Evolutionary conservation across 306 rosid species (phyloP).

Genomic region (Pueraria montana): DNA sequence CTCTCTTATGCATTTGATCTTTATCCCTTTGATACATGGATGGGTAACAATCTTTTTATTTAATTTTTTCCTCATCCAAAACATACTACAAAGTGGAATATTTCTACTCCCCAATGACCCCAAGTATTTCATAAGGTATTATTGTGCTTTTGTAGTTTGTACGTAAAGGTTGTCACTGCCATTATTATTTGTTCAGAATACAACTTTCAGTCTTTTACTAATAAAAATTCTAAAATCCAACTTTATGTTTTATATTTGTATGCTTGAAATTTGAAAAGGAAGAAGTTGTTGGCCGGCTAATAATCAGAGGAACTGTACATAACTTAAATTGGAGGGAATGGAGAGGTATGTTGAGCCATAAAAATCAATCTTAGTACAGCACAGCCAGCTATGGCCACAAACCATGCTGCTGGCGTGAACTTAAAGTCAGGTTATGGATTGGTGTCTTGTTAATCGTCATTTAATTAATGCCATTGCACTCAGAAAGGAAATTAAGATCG

Average conservation of each 20-base stretch:
- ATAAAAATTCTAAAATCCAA: not conserved
- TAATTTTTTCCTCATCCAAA: too few species aligned
- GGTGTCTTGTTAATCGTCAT: not conserved
- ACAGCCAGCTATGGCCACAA: not conserved
- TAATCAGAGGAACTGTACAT: constrained; percentile 4
- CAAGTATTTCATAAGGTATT: not conserved
- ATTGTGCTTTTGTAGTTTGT: not conserved
- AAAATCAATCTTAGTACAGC: constrained; percentile 30
- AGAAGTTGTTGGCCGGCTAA: constrained; percentile 4
- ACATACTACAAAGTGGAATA: too few species aligned
- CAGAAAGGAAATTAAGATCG: not conserved
- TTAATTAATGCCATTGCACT: not conserved
- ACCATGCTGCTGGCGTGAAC: constrained; percentile 36
- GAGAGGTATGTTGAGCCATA: constrained; percentile 17
- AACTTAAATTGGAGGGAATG: constrained; percentile 22
- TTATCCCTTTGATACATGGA: too few species aligned
- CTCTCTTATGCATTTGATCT: too few species aligned
- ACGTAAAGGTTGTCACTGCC: not conserved
- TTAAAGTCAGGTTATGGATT: constrained; percentile 31
- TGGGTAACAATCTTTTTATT: too few species aligned
- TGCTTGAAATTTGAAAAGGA: constrained; percentile 17
- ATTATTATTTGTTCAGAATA: too few species aligned
- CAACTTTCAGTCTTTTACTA: too few species aligned
- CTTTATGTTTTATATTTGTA: not conserved
- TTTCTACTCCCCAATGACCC: too few species aligned